phyloP scores from a whole-genome alignment of 345 rosid species.

The Ricinus communis region DNA sequence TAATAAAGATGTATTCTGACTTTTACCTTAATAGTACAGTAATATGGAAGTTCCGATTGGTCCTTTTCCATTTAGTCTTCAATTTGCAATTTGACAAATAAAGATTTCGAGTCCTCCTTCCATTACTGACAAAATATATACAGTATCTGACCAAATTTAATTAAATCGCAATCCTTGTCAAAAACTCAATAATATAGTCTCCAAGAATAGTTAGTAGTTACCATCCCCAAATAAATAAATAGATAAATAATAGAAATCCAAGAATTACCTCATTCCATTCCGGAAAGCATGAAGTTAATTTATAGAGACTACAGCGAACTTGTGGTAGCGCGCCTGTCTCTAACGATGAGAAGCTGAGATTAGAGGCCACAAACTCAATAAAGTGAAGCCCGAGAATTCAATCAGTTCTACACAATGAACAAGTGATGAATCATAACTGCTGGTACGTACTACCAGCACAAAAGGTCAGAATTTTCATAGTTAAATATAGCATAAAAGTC shows the following conservation, averaged over 20 bases:
- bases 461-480: too few species aligned
- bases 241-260: neutral
- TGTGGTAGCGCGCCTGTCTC: neutral
- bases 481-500: too few species aligned
- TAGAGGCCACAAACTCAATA: too few species aligned
- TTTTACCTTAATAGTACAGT: conserved; percentile 1
- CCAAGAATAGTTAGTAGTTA: neutral
- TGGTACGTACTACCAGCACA: too few species aligned
- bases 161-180: neutral
- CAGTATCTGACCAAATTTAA: neutral
- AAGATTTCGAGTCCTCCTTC: neutral
- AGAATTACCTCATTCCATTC: neutral
- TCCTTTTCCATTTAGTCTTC: neutral
- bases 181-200: too few species aligned
- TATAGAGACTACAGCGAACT: too few species aligned
- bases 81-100: neutral
- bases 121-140: neutral
- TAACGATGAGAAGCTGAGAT: neutral
- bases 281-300: too few species aligned
- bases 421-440: too few species aligned
- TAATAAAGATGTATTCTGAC: too few species aligned
- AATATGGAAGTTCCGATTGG: neutral
- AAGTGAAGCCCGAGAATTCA: neutral
- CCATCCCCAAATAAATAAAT: neutral
- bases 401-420: too few species aligned